A percentile compares a stretch with the other conserved stretches of the same genome.
Conservation (phyloP, 148 eudicot genomes). For the Polygonum maritimum region DNA sequence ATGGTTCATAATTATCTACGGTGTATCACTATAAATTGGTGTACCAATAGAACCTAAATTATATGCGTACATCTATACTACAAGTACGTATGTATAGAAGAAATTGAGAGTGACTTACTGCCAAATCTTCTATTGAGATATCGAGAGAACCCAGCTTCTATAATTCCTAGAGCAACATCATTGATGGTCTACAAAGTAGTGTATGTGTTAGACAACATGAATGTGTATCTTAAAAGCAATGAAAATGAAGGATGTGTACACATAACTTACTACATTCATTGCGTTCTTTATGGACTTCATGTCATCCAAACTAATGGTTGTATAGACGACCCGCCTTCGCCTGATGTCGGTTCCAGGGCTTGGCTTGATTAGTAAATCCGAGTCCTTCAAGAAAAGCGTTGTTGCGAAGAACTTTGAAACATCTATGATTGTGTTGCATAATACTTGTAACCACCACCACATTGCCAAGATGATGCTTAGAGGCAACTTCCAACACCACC, state of each 20-base stretch:
- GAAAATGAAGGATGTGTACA: not conserved
- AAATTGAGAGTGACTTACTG: not conserved
- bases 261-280: not conserved
- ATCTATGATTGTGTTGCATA: not conserved
- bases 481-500: not conserved
- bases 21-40: too few relatives aligned
- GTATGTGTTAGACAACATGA: not conserved
- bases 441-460: not conserved
- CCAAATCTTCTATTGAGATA: not conserved
- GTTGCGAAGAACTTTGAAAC: not conserved
- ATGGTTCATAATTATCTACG: too few relatives aligned
- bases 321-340: not conserved
- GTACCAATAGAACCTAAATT: too few relatives aligned
- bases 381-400: slow-evolving; percentile 1
- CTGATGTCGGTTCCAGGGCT: not conserved
- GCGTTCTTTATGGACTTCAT: slow-evolving; percentile 2
- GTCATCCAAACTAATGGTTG: slow-evolving; percentile 1
- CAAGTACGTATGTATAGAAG: not conserved
- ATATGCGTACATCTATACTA: too few relatives aligned
- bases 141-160: not conserved
- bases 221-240: not conserved
- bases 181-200: not conserved
- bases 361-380: not conserved
- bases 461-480: not conserved
- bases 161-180: slow-evolving; percentile 10